Evolutionary conservation across 176 grass and related monocot genomes (phyloP), one percentile per base, ranked within the genome.

Genomic region (Eremochloa ophiuroides): DNA sequence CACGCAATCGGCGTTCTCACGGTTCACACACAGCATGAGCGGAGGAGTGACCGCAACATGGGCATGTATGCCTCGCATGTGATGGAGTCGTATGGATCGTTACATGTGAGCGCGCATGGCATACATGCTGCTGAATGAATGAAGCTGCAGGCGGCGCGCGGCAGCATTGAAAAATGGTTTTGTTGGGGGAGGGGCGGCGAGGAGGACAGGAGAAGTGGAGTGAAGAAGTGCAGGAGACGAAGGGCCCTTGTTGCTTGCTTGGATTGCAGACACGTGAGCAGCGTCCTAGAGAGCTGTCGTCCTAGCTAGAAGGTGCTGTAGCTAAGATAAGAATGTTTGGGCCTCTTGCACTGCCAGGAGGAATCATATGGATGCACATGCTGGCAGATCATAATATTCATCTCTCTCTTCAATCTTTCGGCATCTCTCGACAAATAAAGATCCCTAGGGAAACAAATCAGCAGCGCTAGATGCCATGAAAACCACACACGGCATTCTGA

Each of bases 261-360:
- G 79, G 73, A 90, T 86, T 82, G 79, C 66, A 18, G 18, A 82
- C 73, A 82, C 86, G 83, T 78, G 88, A 86, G 79, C 60, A 62
- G 67, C 82, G 74, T 22, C 74, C 83, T 74, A 61, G 58, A 82
- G 78, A 74, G 82, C 72, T 76, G 62, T 61, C 67, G 25, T 14
- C 26, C 59, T 60, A 27, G 11, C 59, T 17, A 25, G 67, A 82
- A 82, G 82, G 39, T 62, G 39, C 62, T 75, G 63, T 28, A 78
- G 86, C 43, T 70, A 86, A 83, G 83, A 69, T 83, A 90, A 86
- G 88, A 90, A 82, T 90, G 83, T 90, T 61, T 82, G 79, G 48
- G 71, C 58, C 38, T 65, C 38, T 65, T 27, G 59, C 59, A 15
- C 4, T 78, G 59, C 78, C 78, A 72, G 73, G 39, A 86, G 60